Conservation (phyloP, 1,284 basidiomycete species). For the Sutorius eximius region DNA sequence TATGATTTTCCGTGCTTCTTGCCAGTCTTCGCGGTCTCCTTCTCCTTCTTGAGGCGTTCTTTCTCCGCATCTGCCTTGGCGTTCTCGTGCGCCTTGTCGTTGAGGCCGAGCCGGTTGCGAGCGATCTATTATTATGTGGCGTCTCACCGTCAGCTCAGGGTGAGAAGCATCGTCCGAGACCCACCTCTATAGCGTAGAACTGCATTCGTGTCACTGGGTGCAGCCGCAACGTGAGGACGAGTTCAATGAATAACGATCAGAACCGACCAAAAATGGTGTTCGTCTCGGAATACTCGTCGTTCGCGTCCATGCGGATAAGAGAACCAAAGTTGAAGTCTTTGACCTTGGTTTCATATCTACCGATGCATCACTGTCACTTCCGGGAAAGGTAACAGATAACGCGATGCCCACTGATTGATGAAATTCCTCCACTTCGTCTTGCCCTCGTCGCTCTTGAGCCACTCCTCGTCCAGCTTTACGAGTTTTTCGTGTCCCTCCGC, state of each 20-base stretch:
- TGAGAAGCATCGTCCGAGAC: slow-evolving; percentile 12
- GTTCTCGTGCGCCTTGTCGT: slow-evolving; percentile 83
- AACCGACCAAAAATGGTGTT: slow-evolving; percentile 91
- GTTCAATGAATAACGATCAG: neutral
- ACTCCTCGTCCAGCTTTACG: slow-evolving; percentile 83
- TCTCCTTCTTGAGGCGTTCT: slow-evolving; percentile 54
- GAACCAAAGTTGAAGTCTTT: slow-evolving; percentile 98
- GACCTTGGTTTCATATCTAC: slow-evolving; percentile 80
- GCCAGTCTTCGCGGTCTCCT: slow-evolving; percentile 41
- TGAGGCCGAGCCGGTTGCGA: slow-evolving; percentile 89
- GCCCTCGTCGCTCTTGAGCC: slow-evolving; percentile 89
- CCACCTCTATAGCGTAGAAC: slow-evolving; percentile 90
- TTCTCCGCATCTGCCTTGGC: slow-evolving; percentile 72
- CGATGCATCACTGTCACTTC: neutral
- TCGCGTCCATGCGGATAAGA: slow-evolving; percentile 81
- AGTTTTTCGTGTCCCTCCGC: slow-evolving; percentile 67
- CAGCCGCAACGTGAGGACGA: slow-evolving; percentile 3
- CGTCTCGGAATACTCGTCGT: slow-evolving; percentile 84
- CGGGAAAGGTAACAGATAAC: neutral
- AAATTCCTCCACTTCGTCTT: slow-evolving; percentile 94
- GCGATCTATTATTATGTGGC: slow-evolving; percentile 63
- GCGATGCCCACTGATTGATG: slow-evolving; percentile 70
- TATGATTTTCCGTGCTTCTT: slow-evolving; percentile 40
- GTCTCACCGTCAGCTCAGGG: slow-evolving; percentile 1
- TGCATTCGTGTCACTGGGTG: slow-evolving; percentile 72